Evolutionary conservation across 2,329 filamentous ascomycete species (phyloP).

Genomic region (Zymoseptoria crescenta): DNA sequence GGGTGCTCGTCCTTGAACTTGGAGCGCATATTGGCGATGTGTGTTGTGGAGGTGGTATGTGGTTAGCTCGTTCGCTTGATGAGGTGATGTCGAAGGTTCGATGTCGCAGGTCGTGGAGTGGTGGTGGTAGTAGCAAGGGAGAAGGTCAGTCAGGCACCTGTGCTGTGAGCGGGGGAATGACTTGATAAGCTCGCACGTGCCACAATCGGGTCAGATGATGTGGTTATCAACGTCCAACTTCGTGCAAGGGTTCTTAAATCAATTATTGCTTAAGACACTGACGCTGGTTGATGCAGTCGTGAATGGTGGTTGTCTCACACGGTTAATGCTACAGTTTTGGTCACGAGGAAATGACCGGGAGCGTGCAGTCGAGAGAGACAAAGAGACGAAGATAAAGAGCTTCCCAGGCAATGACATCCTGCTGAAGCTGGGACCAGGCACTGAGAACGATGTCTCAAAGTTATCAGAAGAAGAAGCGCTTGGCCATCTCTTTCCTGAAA

Average conservation of each 20-base stretch:
- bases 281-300: neutral
- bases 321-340: neutral
- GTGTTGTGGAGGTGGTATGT: conserved; percentile 3
- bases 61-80: neutral
- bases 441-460: neutral
- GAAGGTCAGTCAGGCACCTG: conserved; percentile 1
- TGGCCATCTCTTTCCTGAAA: neutral
- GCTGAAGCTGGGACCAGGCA: neutral
- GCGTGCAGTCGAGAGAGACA: neutral
- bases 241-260: neutral
- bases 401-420: neutral
- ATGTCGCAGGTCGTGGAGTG: conserved; percentile 11
- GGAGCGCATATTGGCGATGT: conserved; percentile 71
- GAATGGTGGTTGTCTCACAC: neutral
- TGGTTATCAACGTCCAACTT: neutral
- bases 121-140: neutral
- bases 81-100: conserved; percentile 1
- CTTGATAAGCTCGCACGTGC: neutral
- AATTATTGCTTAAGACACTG: no score
- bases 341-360: neutral
- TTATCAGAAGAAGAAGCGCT: neutral
- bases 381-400: neutral
- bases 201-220: neutral
- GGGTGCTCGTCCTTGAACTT: conserved; percentile 99
- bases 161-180: neutral